Conservation (phyloP, 2,329 filamentous ascomycete genomes). For the Chalaropsis thielavioides region DNA sequence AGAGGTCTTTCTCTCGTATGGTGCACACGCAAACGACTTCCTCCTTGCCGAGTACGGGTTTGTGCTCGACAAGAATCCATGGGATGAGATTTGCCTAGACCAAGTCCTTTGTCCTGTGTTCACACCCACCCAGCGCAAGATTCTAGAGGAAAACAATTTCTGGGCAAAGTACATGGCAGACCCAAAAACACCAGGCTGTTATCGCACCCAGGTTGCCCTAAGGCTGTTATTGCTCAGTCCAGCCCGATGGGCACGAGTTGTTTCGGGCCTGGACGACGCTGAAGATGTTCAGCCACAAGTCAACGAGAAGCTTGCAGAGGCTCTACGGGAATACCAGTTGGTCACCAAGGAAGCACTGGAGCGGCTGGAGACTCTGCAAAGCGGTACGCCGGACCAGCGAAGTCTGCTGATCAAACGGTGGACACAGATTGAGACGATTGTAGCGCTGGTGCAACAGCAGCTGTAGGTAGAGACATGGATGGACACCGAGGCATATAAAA, state of each 20-base stretch:
- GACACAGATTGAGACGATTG: constrained; percentile 28
- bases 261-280: constrained; percentile 33
- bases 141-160: constrained; percentile 34
- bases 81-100: constrained; percentile 37
- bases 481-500: background rate
- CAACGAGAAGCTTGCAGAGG: constrained; percentile 25
- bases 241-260: constrained; percentile 33
- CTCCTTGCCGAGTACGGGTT: constrained; percentile 54
- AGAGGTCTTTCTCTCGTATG: constrained; percentile 57
- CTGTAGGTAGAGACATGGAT: background rate
- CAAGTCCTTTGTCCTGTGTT: constrained; percentile 31
- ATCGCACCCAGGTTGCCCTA: constrained; percentile 41
- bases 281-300: constrained; percentile 29
- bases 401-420: constrained; percentile 27
- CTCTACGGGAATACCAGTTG: constrained; percentile 28
- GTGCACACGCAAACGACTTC: constrained; percentile 56
- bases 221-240: constrained; percentile 26
- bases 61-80: constrained; percentile 33
- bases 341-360: constrained; percentile 24
- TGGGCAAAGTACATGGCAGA: constrained; percentile 39
- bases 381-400: constrained; percentile 25
- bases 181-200: constrained; percentile 32
- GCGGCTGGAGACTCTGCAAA: constrained; percentile 23
- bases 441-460: constrained; percentile 2
- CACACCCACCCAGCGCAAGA: constrained; percentile 24